These are phyloP conservation scores for Syncephalis plumigaleata DNA, from an alignment of 371 early-diverging fungal species.

Conservation along the genomic window DNA sequence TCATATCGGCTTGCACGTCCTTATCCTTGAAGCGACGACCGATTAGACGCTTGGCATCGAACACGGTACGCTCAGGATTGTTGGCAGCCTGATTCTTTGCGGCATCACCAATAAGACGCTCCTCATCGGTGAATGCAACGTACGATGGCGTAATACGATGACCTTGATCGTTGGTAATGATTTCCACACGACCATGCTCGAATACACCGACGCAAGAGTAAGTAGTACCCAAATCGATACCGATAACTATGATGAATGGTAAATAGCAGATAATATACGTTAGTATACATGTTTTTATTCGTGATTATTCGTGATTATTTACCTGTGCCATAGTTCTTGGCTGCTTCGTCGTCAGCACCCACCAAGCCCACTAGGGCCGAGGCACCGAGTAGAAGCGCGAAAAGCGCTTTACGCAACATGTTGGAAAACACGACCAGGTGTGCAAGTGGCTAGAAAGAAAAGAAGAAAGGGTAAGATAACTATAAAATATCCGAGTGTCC, in stretches of 20 bases:
- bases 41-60: slow-evolving; percentile 91
- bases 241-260: slow-evolving; percentile 21
- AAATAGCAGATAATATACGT: too few species aligned
- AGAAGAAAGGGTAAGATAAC: too few species aligned
- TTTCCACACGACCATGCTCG: slow-evolving; percentile 88
- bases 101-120: slow-evolving; percentile 87
- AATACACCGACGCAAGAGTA: slow-evolving; percentile 98
- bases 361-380: too few species aligned
- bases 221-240: slow-evolving; percentile 99
- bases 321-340: too few species aligned
- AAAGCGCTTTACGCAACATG: too few species aligned
- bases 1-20: slow-evolving; percentile 72
- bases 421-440: too few species aligned
- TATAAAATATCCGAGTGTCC: too few species aligned
- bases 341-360: too few species aligned
- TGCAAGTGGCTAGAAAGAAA: too few species aligned
- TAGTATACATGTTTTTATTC: too few species aligned
- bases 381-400: too few species aligned
- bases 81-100: slow-evolving; percentile 62
- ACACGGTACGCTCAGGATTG: slow-evolving; percentile 80
- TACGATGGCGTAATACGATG: slow-evolving; percentile 96
- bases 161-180: slow-evolving; percentile 91
- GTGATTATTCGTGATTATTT: too few species aligned
- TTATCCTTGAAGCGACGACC: slow-evolving; percentile 73
- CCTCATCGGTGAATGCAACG: slow-evolving; percentile 76